Evolutionary conservation across 176 grass and related monocot genomes (phyloP).

Genomic region (Elaeis guineensis): DNA sequence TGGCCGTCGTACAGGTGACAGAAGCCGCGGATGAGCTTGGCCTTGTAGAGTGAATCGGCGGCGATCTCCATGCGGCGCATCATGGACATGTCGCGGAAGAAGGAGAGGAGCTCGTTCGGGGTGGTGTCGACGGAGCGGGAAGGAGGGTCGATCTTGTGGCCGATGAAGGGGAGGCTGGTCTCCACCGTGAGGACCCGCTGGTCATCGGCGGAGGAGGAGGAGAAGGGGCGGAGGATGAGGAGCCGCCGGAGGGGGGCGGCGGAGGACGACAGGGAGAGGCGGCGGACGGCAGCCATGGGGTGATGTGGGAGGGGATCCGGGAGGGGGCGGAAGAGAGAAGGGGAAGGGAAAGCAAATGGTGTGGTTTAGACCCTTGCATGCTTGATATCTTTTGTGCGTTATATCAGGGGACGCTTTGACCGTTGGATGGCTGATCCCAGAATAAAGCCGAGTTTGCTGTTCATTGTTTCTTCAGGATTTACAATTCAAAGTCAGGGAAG

Average conservation of each 20-base stretch:
- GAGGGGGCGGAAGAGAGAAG: neutral
- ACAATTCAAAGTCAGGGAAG: too few relatives aligned
- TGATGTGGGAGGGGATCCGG: neutral
- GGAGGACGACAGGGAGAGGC: conserved; percentile 14
- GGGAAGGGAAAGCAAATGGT: too few relatives aligned
- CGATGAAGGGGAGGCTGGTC: conserved; percentile 54
- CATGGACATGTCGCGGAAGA: conserved; percentile 57
- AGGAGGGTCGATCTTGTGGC: conserved; percentile 47
- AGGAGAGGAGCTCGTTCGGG: conserved; percentile 32
- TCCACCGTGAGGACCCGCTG: conserved; percentile 38
- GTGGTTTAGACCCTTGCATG: too few relatives aligned
- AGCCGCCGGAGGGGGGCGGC: neutral
- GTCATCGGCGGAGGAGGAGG: conserved; percentile 20
- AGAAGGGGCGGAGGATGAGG: conserved; percentile 29
- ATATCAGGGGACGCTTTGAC: too few relatives aligned
- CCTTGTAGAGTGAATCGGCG: conserved; percentile 94
- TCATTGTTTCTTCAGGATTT: too few relatives aligned
- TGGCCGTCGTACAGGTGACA: conserved; percentile 97
- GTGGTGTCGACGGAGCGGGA: conserved; percentile 27
- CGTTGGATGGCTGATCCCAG: too few relatives aligned
- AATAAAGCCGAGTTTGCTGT: too few relatives aligned
- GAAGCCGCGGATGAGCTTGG: conserved; percentile 93
- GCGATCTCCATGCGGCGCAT: conserved; percentile 91
- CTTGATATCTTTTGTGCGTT: too few relatives aligned
- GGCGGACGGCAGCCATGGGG: conserved; percentile 24